A percentile compares a stretch with the other conserved stretches of the same genome.
Evolutionary conservation across 306 rosid species (phyloP).

Genomic region (Oemleria cerasiformis): DNA sequence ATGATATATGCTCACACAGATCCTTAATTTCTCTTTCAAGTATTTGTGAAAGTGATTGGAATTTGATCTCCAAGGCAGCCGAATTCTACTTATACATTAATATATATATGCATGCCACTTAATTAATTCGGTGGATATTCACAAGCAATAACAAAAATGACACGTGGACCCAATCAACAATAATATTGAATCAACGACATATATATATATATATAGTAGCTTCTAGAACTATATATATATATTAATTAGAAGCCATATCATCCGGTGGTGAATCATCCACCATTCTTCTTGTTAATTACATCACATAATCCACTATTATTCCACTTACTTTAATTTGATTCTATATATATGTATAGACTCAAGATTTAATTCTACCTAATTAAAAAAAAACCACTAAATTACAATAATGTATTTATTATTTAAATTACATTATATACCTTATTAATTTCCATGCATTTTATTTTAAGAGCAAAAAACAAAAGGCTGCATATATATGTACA

Average conservation of each 20-base stretch:
- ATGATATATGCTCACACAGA: not conserved
- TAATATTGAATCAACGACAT: too few species aligned
- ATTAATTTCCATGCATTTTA: too few species aligned
- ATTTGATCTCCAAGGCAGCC: not conserved
- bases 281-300: not conserved
- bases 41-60: constrained; percentile 28
- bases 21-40: constrained; percentile 7
- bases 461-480: not conserved
- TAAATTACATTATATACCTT: too few species aligned
- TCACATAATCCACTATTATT: too few species aligned
- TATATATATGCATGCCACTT: not conserved
- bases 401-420: too few species aligned
- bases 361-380: too few species aligned
- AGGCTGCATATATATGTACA: not conserved
- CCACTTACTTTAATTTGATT: too few species aligned
- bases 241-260: not conserved
- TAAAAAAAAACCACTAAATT: too few species aligned
- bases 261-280: constrained; percentile 20
- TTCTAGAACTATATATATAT: constrained; percentile 21
- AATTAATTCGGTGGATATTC: too few species aligned
- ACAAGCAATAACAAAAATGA: too few species aligned
- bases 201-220: not conserved
- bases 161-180: too few species aligned
- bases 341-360: too few species aligned
- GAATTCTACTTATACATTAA: not conserved